These are phyloP conservation scores for Sporothrix schenckii DNA, from an alignment of 2,329 filamentous ascomycete genomes.

Conservation along the genomic window DNA sequence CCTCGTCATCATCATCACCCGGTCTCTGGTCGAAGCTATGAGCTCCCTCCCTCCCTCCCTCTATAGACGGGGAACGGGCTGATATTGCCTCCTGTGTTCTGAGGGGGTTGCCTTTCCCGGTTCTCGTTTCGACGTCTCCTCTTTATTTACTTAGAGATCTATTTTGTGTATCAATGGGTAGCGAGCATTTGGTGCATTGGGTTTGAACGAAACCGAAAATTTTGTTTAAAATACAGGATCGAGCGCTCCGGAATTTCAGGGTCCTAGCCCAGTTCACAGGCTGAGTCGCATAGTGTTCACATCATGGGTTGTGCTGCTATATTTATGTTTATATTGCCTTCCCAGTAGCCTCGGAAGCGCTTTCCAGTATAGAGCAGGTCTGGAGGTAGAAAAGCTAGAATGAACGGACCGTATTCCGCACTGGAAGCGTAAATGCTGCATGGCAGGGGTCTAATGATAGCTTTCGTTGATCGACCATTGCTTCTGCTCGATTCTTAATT, in stretches of 20 bases:
- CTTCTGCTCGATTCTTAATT: background rate
- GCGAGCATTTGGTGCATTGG: background rate
- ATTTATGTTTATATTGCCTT: background rate
- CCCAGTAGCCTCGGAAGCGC: background rate
- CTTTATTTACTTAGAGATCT: background rate
- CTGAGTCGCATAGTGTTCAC: background rate
- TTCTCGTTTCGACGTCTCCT: background rate
- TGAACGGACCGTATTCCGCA: background rate
- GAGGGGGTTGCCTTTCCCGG: background rate
- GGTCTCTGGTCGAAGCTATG: conserved; percentile 27
- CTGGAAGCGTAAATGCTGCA: background rate
- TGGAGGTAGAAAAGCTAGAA: background rate
- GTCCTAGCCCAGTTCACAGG: background rate
- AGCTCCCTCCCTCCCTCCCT: background rate
- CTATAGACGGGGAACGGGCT: background rate
- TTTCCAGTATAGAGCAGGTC: background rate
- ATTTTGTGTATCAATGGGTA: conserved; percentile 6
- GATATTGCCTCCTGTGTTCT: background rate
- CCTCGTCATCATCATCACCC: background rate
- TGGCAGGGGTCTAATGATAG: background rate
- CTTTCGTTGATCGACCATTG: background rate
- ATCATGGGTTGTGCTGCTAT: background rate
- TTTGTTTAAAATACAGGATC: background rate
- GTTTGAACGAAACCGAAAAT: background rate
- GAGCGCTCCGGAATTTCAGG: background rate